A percentile compares a stretch with the other conserved stretches of the same genome.
Conservation (phyloP, 148 eudicot species). For the Silene uniflora region DNA sequence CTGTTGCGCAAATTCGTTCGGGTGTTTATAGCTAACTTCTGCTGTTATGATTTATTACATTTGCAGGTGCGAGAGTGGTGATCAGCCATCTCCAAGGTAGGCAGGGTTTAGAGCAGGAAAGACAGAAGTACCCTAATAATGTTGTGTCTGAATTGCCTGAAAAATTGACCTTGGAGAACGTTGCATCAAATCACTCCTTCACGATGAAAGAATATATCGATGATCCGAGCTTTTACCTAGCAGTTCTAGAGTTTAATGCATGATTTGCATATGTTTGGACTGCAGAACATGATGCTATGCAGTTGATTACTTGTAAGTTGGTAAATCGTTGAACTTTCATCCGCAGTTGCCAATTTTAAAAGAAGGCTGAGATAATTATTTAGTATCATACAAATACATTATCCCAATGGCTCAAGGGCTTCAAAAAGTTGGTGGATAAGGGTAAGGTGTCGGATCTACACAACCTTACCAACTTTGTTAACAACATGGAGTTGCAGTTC, state of each 20-base stretch:
- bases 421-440: too few relatives aligned
- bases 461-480: too few relatives aligned
- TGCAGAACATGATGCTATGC: conserved; percentile 2
- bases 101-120: conserved; percentile 51
- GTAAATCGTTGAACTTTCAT: not conserved
- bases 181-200: conserved; percentile 47
- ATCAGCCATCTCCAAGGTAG: conserved; percentile 81
- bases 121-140: conserved; percentile 49
- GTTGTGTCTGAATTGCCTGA: conserved; percentile 67
- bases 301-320: not conserved
- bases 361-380: too few relatives aligned
- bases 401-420: too few relatives aligned
- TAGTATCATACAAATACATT: too few relatives aligned
- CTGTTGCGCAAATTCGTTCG: not conserved
- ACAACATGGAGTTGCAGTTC: too few relatives aligned
- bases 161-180: conserved; percentile 41
- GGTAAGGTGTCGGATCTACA: too few relatives aligned
- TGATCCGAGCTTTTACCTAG: conserved; percentile 53
- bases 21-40: not conserved
- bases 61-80: conserved; percentile 81
- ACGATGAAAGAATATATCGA: conserved; percentile 47
- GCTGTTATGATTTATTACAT: not conserved
- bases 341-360: not conserved
- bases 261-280: not conserved
- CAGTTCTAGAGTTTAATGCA: conserved; percentile 46